Evolutionary conservation across 2,329 filamentous ascomycete genomes (phyloP).

Genomic region (Monilinia fructicola): DNA sequence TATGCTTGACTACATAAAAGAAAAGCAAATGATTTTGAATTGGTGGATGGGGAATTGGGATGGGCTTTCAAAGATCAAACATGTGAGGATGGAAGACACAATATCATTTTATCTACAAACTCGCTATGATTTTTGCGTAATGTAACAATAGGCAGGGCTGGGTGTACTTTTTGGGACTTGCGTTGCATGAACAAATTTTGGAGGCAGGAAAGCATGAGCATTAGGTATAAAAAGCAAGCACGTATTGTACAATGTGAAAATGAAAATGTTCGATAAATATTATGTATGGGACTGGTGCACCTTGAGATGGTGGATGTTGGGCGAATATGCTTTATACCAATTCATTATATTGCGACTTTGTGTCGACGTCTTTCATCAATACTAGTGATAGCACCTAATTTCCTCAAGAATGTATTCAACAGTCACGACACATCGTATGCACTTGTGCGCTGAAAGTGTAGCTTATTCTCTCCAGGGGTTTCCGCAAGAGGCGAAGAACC

Average conservation of each 20-base stretch:
- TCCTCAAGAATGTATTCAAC: no score
- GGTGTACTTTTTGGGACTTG: conserved; percentile 14
- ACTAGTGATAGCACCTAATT: no score
- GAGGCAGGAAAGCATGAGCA: not conserved
- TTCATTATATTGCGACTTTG: not conserved
- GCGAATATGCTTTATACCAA: not conserved
- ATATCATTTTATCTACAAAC: conserved; percentile 21
- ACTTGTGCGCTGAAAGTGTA: no score
- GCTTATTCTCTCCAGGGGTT: no score
- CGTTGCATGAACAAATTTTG: conserved; percentile 7
- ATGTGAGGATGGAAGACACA: conserved; percentile 4
- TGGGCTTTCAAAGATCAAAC: conserved; percentile 10
- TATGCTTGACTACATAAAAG: conserved; percentile 25
- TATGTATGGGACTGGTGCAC: not conserved
- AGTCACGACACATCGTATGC: no score
- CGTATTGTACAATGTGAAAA: conserved; percentile 15
- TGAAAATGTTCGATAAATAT: not conserved
- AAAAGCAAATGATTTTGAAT: conserved; percentile 19
- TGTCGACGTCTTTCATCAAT: no score
- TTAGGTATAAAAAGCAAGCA: conserved; percentile 3
- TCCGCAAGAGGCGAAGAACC: no score
- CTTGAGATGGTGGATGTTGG: no score
- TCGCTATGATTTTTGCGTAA: conserved; percentile 16
- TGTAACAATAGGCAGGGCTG: conserved; percentile 15
- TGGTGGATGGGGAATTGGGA: conserved; percentile 9